Base-by-base conservation (phyloP, 2,329 filamentous ascomycete genomes). In the Aureobasidium pullulans region DNA sequence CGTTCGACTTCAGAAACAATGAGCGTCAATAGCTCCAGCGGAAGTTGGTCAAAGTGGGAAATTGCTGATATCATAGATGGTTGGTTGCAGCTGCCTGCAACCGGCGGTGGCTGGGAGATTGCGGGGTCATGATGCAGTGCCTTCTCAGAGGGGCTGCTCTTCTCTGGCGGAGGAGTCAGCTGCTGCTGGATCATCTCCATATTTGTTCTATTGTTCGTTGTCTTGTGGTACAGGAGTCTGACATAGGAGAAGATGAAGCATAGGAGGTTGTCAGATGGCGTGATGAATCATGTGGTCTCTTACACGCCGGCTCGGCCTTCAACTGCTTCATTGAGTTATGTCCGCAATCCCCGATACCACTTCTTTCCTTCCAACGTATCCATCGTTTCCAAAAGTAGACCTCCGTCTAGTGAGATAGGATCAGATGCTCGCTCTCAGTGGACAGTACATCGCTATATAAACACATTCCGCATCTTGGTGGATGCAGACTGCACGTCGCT, bases 231-330 rank as follows among this genome's bases (percentile, higher is more conserved):
- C 4, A 43, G 37, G 5, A 8, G 2, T 16, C 23, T 34, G 8
- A 9, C 28, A 37, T 15, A 34, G 16, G 23, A 42, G 13, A 16
- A 15, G 3, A 42, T 15, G 19, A 10, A 31, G 3, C 37, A 52
- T 7, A n/a, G 6, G 29, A 43, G 48, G 34, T 6, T 43, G 39
- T 54, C 37, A 34, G 15, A 54, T 54, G 15, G 29, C 39, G 50
- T 54, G 50, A 54, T 43, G 50, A 54, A 54, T 54, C 50, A 54
- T 54, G 50, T 54, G 37, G 29, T 52, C 48, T 15, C 48, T 4
- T 36, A 11, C 15, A 8, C 23, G 23, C 8, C 50, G 50, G 50
- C 10, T 54, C 50, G 50, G 50, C 23, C 50, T 19, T 34, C 37
- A 23, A 42, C 50, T 54, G 50, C 50, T 16, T 32, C 7, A 32